Conservation (phyloP, 306 rosid species). For the Vigna unguiculata region DNA sequence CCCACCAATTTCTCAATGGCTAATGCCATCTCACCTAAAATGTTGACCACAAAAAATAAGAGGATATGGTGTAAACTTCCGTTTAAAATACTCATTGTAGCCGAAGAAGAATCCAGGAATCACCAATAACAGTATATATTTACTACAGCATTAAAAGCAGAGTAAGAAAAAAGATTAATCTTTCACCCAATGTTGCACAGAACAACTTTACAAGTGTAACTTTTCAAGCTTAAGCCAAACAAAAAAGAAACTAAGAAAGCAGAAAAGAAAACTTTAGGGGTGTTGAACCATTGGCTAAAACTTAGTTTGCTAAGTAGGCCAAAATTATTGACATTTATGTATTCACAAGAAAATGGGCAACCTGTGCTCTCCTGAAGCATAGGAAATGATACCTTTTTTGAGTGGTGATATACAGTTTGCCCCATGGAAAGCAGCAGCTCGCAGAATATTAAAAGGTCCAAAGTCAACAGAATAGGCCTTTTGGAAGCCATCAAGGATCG, state of each 20-base stretch:
- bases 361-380: constrained; percentile 85
- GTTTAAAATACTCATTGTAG: neutral
- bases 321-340: constrained; percentile 32
- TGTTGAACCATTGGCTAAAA: constrained; percentile 2
- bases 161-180: neutral
- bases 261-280: neutral
- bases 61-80: neutral
- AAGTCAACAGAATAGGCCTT: constrained; percentile 89
- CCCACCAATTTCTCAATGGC: neutral
- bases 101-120: neutral
- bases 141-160: neutral
- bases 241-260: neutral
- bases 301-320: neutral
- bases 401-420: constrained; percentile 78
- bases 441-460: constrained; percentile 77
- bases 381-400: constrained; percentile 82
- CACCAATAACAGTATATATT: neutral
- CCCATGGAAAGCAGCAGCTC: constrained; percentile 83
- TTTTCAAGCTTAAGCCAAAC: neutral
- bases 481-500: constrained; percentile 83
- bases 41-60: neutral
- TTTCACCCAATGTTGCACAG: neutral
- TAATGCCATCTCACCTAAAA: neutral
- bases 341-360: constrained; percentile 67
- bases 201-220: neutral